Percentiles rank a stretch among this genome's conserved stretches.
phyloP scores from a whole-genome alignment of 371 early-diverging fungal genomes.

The Mortierella sp. region DNA sequence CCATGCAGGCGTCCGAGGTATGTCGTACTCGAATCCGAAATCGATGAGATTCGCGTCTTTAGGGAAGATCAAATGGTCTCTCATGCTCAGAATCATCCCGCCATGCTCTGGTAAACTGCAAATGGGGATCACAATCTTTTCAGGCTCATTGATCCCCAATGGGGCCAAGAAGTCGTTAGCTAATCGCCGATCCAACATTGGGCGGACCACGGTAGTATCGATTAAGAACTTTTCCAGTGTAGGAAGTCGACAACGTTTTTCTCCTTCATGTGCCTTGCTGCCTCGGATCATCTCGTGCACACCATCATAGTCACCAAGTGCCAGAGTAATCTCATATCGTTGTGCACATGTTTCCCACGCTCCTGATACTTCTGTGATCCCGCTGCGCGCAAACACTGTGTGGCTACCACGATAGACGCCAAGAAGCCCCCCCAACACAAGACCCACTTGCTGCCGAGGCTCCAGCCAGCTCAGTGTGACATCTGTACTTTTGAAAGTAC shows the following conservation, averaged over 20 bases:
- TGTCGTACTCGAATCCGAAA: constrained; percentile 49
- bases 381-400: constrained; percentile 68
- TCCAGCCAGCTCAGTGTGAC: constrained; percentile 72
- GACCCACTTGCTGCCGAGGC: constrained; percentile 84
- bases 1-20: constrained; percentile 35
- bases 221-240: constrained; percentile 73
- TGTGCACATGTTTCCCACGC: constrained; percentile 73
- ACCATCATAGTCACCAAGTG: constrained; percentile 75
- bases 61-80: constrained; percentile 53
- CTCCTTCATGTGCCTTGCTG: background rate
- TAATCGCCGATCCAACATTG: constrained; percentile 69
- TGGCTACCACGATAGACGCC: constrained; percentile 77
- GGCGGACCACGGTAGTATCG: constrained; percentile 71
- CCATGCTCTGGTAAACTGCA: constrained; percentile 80
- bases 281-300: constrained; percentile 61
- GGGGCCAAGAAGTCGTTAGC: constrained; percentile 70
- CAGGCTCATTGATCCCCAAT: constrained; percentile 61
- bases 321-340: constrained; percentile 68
- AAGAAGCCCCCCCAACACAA: constrained; percentile 71
- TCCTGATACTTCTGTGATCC: constrained; percentile 67
- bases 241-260: constrained; percentile 53
- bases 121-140: constrained; percentile 72
- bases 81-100: constrained; percentile 73
- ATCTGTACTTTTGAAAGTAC: background rate
- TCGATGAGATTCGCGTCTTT: constrained; percentile 43